These are phyloP conservation scores for Colletotrichum cordylinicola DNA, from an alignment of 2,329 filamentous ascomycete species.

Conservation along the genomic window DNA sequence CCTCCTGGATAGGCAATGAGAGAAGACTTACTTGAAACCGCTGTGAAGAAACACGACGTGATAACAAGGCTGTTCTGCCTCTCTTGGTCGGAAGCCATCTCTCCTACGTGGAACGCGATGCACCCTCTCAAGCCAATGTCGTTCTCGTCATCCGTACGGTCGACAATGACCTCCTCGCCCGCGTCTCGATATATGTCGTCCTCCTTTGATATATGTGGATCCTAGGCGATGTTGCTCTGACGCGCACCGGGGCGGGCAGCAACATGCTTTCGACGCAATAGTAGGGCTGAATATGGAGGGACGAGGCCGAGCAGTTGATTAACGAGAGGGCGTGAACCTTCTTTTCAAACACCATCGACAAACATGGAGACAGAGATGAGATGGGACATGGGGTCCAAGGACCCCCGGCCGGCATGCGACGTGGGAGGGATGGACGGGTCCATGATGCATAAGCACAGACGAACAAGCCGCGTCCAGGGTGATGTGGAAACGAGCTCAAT, in stretches of 20 bases:
- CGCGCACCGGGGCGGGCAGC: background rate
- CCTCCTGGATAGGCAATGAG: background rate
- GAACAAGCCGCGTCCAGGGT: background rate
- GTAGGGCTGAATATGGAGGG: background rate
- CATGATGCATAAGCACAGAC: constrained; percentile 10
- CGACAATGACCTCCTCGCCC: background rate
- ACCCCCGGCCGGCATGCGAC: background rate
- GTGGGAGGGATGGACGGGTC: background rate
- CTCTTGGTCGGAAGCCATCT: constrained; percentile 24
- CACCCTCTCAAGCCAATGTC: background rate
- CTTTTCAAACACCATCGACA: constrained; percentile 1
- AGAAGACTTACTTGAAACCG: constrained; percentile 18
- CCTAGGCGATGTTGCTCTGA: background rate
- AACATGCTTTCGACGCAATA: background rate
- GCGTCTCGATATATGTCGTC: background rate
- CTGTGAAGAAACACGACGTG: constrained; percentile 20
- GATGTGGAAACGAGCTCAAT: background rate
- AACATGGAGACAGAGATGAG: background rate
- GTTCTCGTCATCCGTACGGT: background rate
- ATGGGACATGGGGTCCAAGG: background rate
- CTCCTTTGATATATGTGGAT: background rate
- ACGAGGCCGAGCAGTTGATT: background rate
- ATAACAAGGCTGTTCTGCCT: constrained; percentile 26
- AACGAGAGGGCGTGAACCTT: background rate
- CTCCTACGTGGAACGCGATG: background rate